Evolutionary conservation across 768 basidiomycete genomes (phyloP), one percentile per base, ranked within the genome.

Genomic region (Podaxis sp.): DNA sequence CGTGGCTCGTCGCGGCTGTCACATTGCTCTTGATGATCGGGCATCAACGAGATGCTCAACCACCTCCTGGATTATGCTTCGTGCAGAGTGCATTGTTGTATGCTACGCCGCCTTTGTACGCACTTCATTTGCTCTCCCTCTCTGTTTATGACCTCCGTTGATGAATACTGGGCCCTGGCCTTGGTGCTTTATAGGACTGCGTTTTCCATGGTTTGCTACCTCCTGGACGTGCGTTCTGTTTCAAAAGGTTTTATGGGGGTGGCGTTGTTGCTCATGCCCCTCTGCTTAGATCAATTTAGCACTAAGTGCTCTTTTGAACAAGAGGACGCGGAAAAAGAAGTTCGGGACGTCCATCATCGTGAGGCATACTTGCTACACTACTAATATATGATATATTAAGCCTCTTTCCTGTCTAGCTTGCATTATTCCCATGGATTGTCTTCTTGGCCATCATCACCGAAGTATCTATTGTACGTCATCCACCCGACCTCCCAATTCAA

Each of bases 161-260:
- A 5, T 21, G 36, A 13, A 23, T n/a, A 4, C 9, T 36, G 35
- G 21, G 18, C n/a, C 46, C 23, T 21, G 51, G 16, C n/a, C 18
- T 23, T 21, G 21, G 18, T 37, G 7, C 7, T 23, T 40, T 14
- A 28, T 25, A 58, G 57, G 18, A 58, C 25, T 18, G 47, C 57
- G 14, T 58, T 58, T 50, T 50, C 57, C 14, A 58, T 58, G 57
- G 32, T 47, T 50, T 58, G 57, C 36, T 58, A 58, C 47, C 57
- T 58, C 21, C 48, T 58, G 2, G 57, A 58, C 38, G 57, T 58
- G 7, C 14, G 47, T 58, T n/a, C 28, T 27, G 47, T 50, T 35
- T 46, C 27, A 18, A 7, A 23, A 37, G 42, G 47, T 25, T 48
- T 42, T 27, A 48, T 23, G 25, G 47, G 6, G 4, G 11, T 14